Evolutionary conservation across 371 early-diverging fungal genomes (phyloP).

Genomic region (Phascolomyces articulosus): DNA sequence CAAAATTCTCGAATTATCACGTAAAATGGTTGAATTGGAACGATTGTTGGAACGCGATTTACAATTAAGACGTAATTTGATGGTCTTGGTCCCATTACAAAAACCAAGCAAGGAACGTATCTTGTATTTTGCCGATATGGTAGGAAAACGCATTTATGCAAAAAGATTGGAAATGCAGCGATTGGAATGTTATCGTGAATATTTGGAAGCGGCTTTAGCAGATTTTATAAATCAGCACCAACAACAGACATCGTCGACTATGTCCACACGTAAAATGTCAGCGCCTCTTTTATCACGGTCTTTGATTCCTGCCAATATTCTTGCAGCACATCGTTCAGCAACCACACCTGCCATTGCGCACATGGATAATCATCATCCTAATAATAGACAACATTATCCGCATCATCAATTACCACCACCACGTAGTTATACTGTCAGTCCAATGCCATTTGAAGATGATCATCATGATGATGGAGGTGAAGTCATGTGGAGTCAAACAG

Average conservation of each 20-base stretch:
- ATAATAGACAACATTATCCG: background rate
- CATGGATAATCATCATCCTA: background rate
- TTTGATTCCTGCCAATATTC: background rate
- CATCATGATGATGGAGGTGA: background rate
- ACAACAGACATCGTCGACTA: no score
- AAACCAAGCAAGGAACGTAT: conserved; percentile 65
- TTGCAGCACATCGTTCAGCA: conserved; percentile 12
- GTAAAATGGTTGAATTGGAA: conserved; percentile 38
- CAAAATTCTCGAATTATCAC: conserved; percentile 11
- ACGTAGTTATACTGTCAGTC: conserved; percentile 7
- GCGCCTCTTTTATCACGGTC: conserved; percentile 12
- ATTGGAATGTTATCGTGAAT: conserved; percentile 72
- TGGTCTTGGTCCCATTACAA: conserved; percentile 68
- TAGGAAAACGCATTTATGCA: conserved; percentile 56
- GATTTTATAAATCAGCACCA: no score
- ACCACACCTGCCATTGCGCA: conserved; percentile 1
- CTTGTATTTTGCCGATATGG: conserved; percentile 53
- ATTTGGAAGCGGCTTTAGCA: conserved; percentile 45
- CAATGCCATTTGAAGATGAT: conserved; percentile 13
- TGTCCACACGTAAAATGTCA: conserved; percentile 11
- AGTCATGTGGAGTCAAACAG: conserved; percentile 1
- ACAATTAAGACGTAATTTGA: conserved; percentile 64
- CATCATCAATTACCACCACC: background rate
- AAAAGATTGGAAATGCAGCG: conserved; percentile 64
- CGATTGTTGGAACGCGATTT: conserved; percentile 51